Percentiles rank a stretch among this genome's conserved stretches.
These are phyloP conservation scores for Letharia lupina DNA, from an alignment of 495 filamentous ascomycete species.

Conservation along the genomic window DNA sequence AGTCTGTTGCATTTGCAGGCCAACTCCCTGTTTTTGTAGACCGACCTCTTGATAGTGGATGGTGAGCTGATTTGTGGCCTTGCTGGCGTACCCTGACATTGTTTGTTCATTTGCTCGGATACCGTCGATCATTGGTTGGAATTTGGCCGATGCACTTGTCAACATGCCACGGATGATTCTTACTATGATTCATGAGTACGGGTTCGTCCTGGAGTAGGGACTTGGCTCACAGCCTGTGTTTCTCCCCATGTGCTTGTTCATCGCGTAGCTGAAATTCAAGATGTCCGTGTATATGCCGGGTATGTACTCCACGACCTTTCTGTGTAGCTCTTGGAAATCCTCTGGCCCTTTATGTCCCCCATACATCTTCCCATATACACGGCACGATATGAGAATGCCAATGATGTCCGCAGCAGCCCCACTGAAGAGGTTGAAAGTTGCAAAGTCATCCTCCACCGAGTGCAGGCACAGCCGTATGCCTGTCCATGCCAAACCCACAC, in stretches of 20 bases:
- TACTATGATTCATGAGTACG: not conserved
- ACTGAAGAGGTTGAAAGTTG: constrained; percentile 8
- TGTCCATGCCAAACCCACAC: not conserved
- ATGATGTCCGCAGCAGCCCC: constrained; percentile 11
- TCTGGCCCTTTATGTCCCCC: constrained; percentile 9
- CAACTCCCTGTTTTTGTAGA: constrained; percentile 1
- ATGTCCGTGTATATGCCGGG: constrained; percentile 1
- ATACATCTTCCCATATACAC: constrained; percentile 6
- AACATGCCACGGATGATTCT: not conserved
- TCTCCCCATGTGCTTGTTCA: constrained; percentile 10
- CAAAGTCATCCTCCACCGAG: constrained; percentile 8
- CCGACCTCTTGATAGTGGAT: constrained; percentile 6
- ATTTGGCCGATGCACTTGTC: constrained; percentile 7
- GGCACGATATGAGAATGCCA: constrained; percentile 8
- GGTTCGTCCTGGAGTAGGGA: not conserved
- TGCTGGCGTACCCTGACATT: constrained; percentile 7
- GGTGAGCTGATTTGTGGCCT: not conserved
- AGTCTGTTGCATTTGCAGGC: constrained; percentile 4
- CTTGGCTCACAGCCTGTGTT: not conserved
- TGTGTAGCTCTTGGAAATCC: constrained; percentile 9
- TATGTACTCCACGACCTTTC: constrained; percentile 8
- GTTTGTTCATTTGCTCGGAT: not conserved
- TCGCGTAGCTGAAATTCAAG: constrained; percentile 5
- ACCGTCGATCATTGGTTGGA: constrained; percentile 3
- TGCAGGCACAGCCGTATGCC: constrained; percentile 8